Conservation (phyloP, 2,329 filamentous ascomycete species). For the Polychaeton citri region DNA sequence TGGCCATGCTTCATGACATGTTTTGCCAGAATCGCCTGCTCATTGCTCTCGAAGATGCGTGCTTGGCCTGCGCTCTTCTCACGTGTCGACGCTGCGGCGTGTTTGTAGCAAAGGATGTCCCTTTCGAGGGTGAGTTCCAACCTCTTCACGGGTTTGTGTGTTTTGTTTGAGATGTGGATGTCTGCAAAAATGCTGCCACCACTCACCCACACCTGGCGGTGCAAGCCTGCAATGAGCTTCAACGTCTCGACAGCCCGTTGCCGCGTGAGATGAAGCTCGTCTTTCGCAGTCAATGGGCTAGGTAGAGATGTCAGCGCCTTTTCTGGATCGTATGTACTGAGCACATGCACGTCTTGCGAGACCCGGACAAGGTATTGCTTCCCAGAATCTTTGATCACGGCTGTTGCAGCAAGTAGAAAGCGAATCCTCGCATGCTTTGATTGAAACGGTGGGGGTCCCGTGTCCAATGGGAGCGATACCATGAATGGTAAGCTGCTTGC, state of each 20-base stretch:
- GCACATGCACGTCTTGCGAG: constrained; percentile 36
- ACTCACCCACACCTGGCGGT: constrained; percentile 46
- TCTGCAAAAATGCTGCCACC: constrained; percentile 43
- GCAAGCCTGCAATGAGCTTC: constrained; percentile 38
- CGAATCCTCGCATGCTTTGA: constrained; percentile 39
- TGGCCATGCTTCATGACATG: constrained; percentile 28
- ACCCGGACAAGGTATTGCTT: constrained; percentile 37
- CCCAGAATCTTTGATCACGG: constrained; percentile 34
- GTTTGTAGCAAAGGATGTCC: constrained; percentile 38
- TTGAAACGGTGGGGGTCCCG: constrained; percentile 41
- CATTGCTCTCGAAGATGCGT: constrained; percentile 39
- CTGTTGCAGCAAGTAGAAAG: constrained; percentile 35
- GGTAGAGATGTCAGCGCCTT: constrained; percentile 41
- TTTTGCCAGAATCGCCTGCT: constrained; percentile 33
- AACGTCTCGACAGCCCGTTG: constrained; percentile 30
- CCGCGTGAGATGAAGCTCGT: constrained; percentile 31
- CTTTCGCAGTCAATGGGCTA: constrained; percentile 37
- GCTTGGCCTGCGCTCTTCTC: constrained; percentile 38
- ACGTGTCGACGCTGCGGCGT: constrained; percentile 35
- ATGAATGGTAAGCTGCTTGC: constrained; percentile 36
- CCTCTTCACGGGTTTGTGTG: constrained; percentile 34
- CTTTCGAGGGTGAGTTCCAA: constrained; percentile 40
- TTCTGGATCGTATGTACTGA: constrained; percentile 44
- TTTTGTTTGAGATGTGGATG: constrained; percentile 38
- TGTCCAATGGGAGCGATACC: constrained; percentile 39